These are phyloP conservation scores for Buxus sempervirens DNA, from an alignment of 164 flowering plant genomes.

Conservation along the genomic window DNA sequence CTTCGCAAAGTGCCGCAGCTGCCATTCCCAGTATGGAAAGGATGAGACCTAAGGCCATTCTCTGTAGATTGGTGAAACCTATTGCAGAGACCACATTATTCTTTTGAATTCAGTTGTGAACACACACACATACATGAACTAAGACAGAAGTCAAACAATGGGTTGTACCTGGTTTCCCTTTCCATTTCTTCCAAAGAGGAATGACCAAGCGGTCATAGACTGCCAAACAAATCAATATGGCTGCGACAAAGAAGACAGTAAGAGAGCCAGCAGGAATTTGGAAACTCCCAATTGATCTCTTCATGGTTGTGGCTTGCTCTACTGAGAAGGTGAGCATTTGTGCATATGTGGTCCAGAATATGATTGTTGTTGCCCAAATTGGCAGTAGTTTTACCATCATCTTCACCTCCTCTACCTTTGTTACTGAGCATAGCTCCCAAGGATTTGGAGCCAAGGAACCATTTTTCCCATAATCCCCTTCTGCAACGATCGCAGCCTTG, in stretches of 20 bases:
- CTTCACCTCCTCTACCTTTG: constrained; percentile 35
- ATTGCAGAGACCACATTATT: background rate
- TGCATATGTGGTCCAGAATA: constrained; percentile 37
- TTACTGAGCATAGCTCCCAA: constrained; percentile 26
- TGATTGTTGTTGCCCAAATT: constrained; percentile 36
- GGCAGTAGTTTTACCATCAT: constrained; percentile 29
- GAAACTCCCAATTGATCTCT: constrained; percentile 26
- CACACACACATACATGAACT: background rate
- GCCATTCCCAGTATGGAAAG: constrained; percentile 14
- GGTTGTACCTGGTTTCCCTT: constrained; percentile 26
- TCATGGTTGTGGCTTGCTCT: constrained; percentile 40
- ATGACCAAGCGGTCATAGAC: constrained; percentile 30
- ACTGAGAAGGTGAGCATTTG: constrained; percentile 46
- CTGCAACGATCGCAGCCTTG: constrained; percentile 20
- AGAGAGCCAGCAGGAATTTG: constrained; percentile 38
- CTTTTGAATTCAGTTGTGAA: no score
- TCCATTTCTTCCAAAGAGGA: constrained; percentile 30
- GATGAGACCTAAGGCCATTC: constrained; percentile 7
- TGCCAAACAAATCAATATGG: constrained; percentile 25
- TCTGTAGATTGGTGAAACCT: constrained; percentile 13
- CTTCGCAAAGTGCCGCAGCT: constrained; percentile 15
- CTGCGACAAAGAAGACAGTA: constrained; percentile 31
- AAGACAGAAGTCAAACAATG: background rate
- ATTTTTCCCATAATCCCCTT: constrained; percentile 1
- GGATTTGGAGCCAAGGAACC: constrained; percentile 11